phyloP scores from a whole-genome alignment of 257 asterid genomes.

The Paraleonurus japonicus region DNA sequence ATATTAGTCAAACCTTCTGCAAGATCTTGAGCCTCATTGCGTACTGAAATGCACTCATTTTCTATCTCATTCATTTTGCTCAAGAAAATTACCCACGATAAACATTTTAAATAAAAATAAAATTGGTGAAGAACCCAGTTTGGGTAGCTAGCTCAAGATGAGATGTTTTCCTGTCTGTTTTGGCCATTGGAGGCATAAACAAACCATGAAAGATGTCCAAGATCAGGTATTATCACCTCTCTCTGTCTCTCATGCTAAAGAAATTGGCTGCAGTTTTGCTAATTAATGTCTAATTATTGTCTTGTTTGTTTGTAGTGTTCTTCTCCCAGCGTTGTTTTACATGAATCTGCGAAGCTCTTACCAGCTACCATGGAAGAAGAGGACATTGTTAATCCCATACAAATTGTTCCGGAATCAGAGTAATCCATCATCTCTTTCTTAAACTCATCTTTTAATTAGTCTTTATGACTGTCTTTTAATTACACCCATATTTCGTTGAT shows the following conservation, averaged over 20 bases:
- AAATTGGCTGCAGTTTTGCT: neutral
- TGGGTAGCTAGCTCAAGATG: conserved; percentile 25
- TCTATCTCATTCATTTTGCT: neutral
- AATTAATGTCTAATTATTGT: neutral
- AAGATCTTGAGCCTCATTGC: neutral
- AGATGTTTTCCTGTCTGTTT: conserved; percentile 46
- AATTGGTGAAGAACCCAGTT: conserved; percentile 10
- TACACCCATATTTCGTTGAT: neutral
- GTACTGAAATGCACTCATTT: neutral
- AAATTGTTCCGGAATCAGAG: conserved; percentile 29
- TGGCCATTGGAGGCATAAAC: conserved; percentile 27
- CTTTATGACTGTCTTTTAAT: neutral
- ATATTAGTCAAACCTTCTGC: conserved; percentile 25
- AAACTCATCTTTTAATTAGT: neutral
- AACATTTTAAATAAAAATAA: neutral
- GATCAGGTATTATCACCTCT: neutral
- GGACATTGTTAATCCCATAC: conserved; percentile 1
- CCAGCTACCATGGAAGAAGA: conserved; percentile 26
- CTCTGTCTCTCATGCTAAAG: neutral
- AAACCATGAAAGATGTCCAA: conserved; percentile 15
- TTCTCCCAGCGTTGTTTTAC: conserved; percentile 17
- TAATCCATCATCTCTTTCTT: conserved; percentile 21
- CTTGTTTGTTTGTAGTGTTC: conserved; percentile 15
- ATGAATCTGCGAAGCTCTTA: conserved; percentile 21
- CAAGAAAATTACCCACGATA: neutral